Evolutionary conservation across 345 rosid species (phyloP).

Genomic region (Euphorbia lathyris): DNA sequence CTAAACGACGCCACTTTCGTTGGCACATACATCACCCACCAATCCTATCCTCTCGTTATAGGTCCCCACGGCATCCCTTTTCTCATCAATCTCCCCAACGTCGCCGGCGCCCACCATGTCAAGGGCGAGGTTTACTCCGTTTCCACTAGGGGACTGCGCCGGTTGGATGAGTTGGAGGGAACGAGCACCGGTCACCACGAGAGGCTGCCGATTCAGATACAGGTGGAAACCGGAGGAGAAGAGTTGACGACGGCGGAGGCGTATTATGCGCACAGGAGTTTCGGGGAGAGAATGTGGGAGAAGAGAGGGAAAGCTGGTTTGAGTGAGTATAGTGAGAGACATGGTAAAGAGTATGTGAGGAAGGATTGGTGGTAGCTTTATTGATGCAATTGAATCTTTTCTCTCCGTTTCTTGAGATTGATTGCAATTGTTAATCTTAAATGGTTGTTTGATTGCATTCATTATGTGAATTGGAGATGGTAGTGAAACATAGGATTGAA

Average conservation of each 20-base stretch:
- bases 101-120: slow-evolving; percentile 47
- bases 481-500: too few species aligned
- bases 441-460: too few species aligned
- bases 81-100: slow-evolving; percentile 45
- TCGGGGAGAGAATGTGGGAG: slow-evolving; percentile 60
- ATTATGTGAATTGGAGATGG: too few species aligned
- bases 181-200: slow-evolving; percentile 59
- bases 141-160: slow-evolving; percentile 42
- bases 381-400: slow-evolving; percentile 40
- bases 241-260: slow-evolving; percentile 42
- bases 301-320: slow-evolving; percentile 46
- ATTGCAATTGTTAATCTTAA: too few species aligned
- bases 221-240: slow-evolving; percentile 7
- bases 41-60: slow-evolving; percentile 55
- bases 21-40: slow-evolving; percentile 43
- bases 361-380: slow-evolving; percentile 24
- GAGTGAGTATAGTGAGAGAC: slow-evolving; percentile 39
- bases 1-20: slow-evolving; percentile 42
- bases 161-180: slow-evolving; percentile 67
- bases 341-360: slow-evolving; percentile 37
- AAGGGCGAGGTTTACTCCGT: slow-evolving; percentile 69
- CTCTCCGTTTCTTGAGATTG: slow-evolving; percentile 21
- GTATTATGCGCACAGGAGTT: slow-evolving; percentile 55
- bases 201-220: slow-evolving; percentile 41
- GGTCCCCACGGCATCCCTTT: slow-evolving; percentile 74